Evolutionary conservation across 2,329 filamentous ascomycete species (phyloP).

Genomic region (Phialemonium atrogriseum): DNA sequence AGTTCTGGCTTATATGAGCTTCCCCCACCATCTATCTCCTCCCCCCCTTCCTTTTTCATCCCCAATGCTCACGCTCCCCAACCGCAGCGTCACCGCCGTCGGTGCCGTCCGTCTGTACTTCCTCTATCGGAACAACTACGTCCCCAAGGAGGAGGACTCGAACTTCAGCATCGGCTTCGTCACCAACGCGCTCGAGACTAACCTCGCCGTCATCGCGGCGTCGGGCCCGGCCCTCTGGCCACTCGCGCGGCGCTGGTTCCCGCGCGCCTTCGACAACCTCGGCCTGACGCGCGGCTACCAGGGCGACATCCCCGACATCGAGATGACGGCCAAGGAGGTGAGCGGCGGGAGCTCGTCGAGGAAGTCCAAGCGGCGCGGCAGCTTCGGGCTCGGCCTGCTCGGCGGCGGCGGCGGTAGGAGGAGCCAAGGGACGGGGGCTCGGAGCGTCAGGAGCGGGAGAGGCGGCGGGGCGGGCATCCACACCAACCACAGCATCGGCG

Average conservation of each 20-base stretch:
- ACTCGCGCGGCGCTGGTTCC: conserved; percentile 21
- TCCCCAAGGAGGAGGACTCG: conserved; percentile 14
- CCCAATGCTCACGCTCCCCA: conserved; percentile 6
- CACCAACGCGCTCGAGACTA: conserved; percentile 25
- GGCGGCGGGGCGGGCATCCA: not conserved
- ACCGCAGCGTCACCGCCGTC: conserved; percentile 17
- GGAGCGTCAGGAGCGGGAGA: not conserved
- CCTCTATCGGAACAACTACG: conserved; percentile 13
- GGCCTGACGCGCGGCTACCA: conserved; percentile 13
- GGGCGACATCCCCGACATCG: conserved; percentile 4
- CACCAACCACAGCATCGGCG: not conserved
- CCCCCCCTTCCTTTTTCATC: not conserved
- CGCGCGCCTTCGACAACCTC: conserved; percentile 14
- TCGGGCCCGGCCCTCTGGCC: conserved; percentile 29
- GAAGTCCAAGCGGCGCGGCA: no score
- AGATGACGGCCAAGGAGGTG: not conserved
- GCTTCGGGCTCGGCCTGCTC: not conserved
- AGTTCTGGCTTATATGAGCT: not conserved
- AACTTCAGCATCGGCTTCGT: conserved; percentile 21
- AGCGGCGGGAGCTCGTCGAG: not conserved
- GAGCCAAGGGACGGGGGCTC: not conserved
- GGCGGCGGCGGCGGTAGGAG: no score
- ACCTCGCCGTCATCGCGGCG: conserved; percentile 29
- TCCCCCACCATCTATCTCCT: not conserved
- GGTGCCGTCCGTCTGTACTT: conserved; percentile 19